Percentiles rank a stretch among this genome's conserved stretches.
Evolutionary conservation across 1,284 basidiomycete genomes (phyloP).

Genomic region (Termitomyces sp.): DNA sequence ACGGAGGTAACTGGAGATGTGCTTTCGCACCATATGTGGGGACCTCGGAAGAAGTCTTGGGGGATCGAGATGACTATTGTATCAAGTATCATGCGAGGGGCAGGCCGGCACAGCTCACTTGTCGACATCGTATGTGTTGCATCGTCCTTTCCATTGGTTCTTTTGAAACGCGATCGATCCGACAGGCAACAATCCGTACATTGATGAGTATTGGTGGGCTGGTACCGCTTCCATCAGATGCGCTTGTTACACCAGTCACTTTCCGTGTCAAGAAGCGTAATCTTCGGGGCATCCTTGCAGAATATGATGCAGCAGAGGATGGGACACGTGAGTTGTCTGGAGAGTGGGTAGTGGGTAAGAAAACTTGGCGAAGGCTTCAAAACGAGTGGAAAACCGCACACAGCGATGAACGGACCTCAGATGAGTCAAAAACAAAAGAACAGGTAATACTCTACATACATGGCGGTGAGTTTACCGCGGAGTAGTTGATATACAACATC

Average conservation of each 20-base stretch:
- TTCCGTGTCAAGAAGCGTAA: constrained; percentile 76
- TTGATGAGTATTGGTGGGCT: constrained; percentile 80
- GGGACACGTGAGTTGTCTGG: constrained; percentile 81
- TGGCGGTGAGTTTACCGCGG: constrained; percentile 56
- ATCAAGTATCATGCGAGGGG: constrained; percentile 81
- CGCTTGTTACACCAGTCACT: constrained; percentile 92
- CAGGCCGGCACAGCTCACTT: constrained; percentile 78
- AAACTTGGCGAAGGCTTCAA: constrained; percentile 86
- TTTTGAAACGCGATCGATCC: constrained; percentile 6
- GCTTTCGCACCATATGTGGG: constrained; percentile 69
- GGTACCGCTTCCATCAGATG: constrained; percentile 88
- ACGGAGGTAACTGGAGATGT: constrained; percentile 67
- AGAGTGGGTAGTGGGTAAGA: constrained; percentile 95
- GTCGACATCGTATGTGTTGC: constrained; percentile 73
- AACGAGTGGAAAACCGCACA: constrained; percentile 68
- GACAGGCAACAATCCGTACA: constrained; percentile 67
- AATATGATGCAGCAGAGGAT: constrained; percentile 69
- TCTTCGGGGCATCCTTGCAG: constrained; percentile 73
- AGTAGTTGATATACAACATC: not conserved
- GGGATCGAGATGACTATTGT: constrained; percentile 86
- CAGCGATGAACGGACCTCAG: constrained; percentile 4
- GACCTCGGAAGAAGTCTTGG: constrained; percentile 83
- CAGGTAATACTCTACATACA: constrained; percentile 91
- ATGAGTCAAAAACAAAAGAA: constrained; percentile 46
- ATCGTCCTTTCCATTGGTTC: not conserved